Base-by-base conservation (phyloP, 495 filamentous ascomycete species). In the Terfezia claveryi region DNA sequence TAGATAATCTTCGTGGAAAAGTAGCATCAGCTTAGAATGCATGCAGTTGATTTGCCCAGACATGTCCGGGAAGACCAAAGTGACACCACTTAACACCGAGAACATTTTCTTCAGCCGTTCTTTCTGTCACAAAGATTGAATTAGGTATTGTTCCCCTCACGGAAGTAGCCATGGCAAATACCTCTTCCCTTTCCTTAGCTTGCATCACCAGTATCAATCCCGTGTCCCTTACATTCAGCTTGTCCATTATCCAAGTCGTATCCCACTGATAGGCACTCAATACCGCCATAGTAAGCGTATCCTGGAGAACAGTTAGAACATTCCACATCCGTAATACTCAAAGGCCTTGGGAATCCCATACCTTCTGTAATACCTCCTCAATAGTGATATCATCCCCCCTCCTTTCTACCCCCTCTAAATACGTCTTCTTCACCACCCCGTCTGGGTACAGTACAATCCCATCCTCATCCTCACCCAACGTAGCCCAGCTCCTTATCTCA, bases 191-290 rank as follows among this genome's bases (percentile, higher is more conserved):
- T 7, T 59, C 71, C 56, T 82, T 81, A 9, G 77, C 81, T 56
- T 82, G 79, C 73, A 87, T 78, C 1, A 87, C 70, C 44, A 84
- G 68, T 16, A 83, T 61, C n/a, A 84, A 71, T 20, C 76, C 75
- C 0, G 80, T 80, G 7, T 57, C 68, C 6, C 54, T 60, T 0
- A 65, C 60, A 36, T 80, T 68, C 8, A 85, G 56, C 61, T 87
- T 87, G 0, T 62, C 64, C 10, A 79, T 71, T 4, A 87, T 56
- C 84, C 84, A 88, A 10, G 79, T 73, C 16, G 79, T 73, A 60
- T 95, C 83, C 80, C 85, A 87, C 60, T 89, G 75, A 57, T 82
- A 98, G 2, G 89, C 82, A 58, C 86, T 91, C 3, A 98, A 68
- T 1, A 96, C 75, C 0, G 87, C 91, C 20, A 85, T 70, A 17